Conservation (phyloP, 192 early-diverging fungal genomes). For the Backusella liffmaniae region DNA sequence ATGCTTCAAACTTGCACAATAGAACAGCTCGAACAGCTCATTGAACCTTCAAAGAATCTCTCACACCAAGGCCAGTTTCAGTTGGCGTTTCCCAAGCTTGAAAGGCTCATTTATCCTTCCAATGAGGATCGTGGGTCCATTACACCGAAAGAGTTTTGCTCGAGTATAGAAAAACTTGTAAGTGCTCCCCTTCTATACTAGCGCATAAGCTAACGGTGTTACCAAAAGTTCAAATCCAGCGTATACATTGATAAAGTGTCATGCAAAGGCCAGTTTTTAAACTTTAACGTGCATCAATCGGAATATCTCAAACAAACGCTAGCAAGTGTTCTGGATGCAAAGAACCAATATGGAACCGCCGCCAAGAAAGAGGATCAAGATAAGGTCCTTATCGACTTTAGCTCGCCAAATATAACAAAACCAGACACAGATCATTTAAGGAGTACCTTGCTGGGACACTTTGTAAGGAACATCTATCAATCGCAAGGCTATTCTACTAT, state of each 20-base stretch:
- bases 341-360: constrained; percentile 53
- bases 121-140: background rate
- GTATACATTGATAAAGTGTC: constrained; percentile 45
- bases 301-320: constrained; percentile 50
- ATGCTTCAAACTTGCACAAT: background rate
- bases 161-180: background rate
- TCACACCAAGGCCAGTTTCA: background rate
- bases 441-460: constrained; percentile 92
- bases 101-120: background rate
- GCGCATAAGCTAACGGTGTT: background rate
- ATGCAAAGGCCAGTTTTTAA: constrained; percentile 62
- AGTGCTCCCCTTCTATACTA: background rate
- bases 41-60: background rate
- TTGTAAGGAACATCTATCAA: constrained; percentile 67
- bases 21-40: background rate
- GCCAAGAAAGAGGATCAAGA: constrained; percentile 49
- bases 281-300: constrained; percentile 60
- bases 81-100: background rate
- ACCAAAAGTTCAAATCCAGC: constrained; percentile 42
- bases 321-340: constrained; percentile 43
- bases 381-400: constrained; percentile 86
- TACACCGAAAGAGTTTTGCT: background rate
- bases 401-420: constrained; percentile 96
- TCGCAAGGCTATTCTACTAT: constrained; percentile 79
- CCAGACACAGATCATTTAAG: constrained; percentile 92